These are phyloP conservation scores for Lichtheimia hyalospora DNA, from an alignment of 371 early-diverging fungal species.

Conservation along the genomic window DNA sequence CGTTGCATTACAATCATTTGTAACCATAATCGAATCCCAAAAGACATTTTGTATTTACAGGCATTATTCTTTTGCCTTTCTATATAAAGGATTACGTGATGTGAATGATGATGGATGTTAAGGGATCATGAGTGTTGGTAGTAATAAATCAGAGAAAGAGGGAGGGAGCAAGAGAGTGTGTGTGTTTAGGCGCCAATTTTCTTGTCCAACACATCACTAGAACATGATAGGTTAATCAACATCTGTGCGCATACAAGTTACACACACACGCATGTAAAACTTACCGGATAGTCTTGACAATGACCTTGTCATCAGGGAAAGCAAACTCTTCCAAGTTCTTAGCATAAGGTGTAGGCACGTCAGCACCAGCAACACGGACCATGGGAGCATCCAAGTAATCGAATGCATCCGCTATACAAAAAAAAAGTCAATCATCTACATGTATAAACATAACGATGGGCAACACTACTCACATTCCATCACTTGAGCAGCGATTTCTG, in stretches of 20 bases:
- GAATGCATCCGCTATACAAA: conserved; percentile 74
- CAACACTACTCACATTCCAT: conserved; percentile 72
- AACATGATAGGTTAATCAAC: not conserved
- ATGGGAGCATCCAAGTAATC: conserved; percentile 96
- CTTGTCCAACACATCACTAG: conserved; percentile 14
- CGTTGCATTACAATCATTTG: not conserved
- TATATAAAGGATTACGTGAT: not conserved
- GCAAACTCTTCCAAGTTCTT: conserved; percentile 90
- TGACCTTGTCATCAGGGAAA: conserved; percentile 87
- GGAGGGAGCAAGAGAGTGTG: not conserved
- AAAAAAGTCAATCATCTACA: not conserved
- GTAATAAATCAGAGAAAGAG: not conserved
- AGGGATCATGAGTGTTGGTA: not conserved
- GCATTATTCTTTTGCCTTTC: not conserved
- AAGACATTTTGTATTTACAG: not conserved
- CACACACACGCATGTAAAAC: not conserved
- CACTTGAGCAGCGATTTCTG: conserved; percentile 95
- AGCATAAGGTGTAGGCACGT: conserved; percentile 99
- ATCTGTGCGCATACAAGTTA: too few relatives aligned
- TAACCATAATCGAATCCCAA: not conserved
- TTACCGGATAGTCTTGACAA: conserved; percentile 64
- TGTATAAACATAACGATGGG: not conserved
- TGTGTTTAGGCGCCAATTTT: conserved; percentile 14
- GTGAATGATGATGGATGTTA: not conserved
- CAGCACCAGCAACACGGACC: conserved; percentile 94